These are phyloP conservation scores for Backusella luteola DNA, from an alignment of 192 early-diverging fungal genomes.

Conservation along the genomic window DNA sequence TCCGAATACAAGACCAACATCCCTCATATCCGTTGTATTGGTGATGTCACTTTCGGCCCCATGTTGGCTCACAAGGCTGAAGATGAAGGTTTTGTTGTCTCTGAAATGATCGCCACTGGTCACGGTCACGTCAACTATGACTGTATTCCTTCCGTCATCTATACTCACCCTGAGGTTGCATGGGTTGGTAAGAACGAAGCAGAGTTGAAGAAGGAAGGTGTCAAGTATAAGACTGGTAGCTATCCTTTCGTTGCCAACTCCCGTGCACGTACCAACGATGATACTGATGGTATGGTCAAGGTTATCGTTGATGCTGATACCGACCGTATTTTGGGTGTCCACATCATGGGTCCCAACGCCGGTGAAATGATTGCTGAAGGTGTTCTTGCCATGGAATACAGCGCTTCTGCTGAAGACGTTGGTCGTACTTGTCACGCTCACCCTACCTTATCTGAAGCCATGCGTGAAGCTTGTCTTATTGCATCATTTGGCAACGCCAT, in stretches of 20 bases:
- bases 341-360: constrained; percentile 98
- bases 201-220: constrained; percentile 81
- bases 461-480: constrained; percentile 95
- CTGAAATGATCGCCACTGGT: constrained; percentile 87
- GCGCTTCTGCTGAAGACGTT: constrained; percentile 95
- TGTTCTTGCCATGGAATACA: constrained; percentile 96
- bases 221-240: constrained; percentile 87
- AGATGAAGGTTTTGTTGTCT: constrained; percentile 96
- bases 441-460: constrained; percentile 94
- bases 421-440: constrained; percentile 97
- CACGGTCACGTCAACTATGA: constrained; percentile 99
- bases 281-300: constrained; percentile 93
- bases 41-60: constrained; percentile 94
- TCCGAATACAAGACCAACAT: constrained; percentile 85
- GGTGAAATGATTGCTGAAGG: constrained; percentile 99
- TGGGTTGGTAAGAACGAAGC: constrained; percentile 98
- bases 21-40: constrained; percentile 89
- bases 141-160: constrained; percentile 96
- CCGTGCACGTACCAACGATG: constrained; percentile 96
- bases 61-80: constrained; percentile 99
- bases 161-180: constrained; percentile 98
- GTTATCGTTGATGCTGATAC: constrained; percentile 95
- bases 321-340: constrained; percentile 93
- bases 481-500: constrained; percentile 82
- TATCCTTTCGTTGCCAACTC: constrained; percentile 98